Evolutionary conservation across 2,329 filamentous ascomycete species (phyloP), one percentile per base, ranked within the genome.

Genomic region (Cryphonectria japonica): DNA sequence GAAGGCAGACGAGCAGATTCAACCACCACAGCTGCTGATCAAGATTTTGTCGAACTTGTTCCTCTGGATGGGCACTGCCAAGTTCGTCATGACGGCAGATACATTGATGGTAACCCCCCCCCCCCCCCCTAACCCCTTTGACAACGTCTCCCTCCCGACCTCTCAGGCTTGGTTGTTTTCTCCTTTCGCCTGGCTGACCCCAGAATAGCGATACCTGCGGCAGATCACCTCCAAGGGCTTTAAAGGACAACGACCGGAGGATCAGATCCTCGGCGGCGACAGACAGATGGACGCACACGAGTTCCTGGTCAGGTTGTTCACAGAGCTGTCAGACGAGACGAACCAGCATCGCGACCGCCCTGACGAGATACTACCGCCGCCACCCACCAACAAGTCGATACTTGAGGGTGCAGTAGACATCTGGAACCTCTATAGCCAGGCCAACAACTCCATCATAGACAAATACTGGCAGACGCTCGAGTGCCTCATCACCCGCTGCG

Each of bases 271-370:
- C 83, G 93, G 91, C 19, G 91, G 93, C 57, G 85, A 86, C 34
- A 84, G 89, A 66, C 95, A 98, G 78, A 96, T 98, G 81, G 96
- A 99, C 77, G 92, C 94, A 1, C 92, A 95, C 74, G 96, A 98
- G 77, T 97, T 97, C 75, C 90, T 95, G 75, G 89, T 90, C 62
- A 97, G 97, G 77, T 80, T 98, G 37, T 86, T 97, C 52, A 90
- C 93, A 68, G 91, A 92, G 74, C 85, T 98, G 16, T 92, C 95
- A 75, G 93, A 96, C 78, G 96, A 99, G 80, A 90, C 97, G 6
- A 97, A 97, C 78, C 79, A 78, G 37, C 79, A 80, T 19, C 82
- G 84, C n/a, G 84, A 90, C 71, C 79, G 67, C n/a, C 68, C 67
- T 26, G 71, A 74, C 59, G 75, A 76, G 41, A 71, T 71, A 66